A percentile compares a stretch with the other conserved stretches of the same genome.
Conservation (phyloP, 2,329 filamentous ascomycete species). For the Lasiodiplodia sp. region DNA sequence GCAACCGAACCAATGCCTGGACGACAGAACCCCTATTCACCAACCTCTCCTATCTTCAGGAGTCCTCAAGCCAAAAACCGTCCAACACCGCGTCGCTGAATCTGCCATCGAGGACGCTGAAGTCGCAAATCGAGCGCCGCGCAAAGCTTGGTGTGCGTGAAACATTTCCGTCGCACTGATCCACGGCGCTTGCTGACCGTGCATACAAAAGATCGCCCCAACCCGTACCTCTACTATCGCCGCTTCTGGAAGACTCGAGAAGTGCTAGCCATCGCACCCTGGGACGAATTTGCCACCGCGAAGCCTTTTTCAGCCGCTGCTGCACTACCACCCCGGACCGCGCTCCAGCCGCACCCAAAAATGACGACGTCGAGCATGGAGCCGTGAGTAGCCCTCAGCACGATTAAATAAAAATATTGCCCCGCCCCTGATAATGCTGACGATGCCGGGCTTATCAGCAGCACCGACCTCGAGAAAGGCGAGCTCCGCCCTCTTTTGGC, state of each 20-base stretch:
- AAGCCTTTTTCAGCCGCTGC: neutral
- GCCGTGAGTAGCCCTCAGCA: neutral
- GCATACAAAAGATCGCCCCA: constrained; percentile 19
- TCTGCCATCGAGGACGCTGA: neutral
- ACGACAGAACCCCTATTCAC: constrained; percentile 19
- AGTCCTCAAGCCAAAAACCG: constrained; percentile 4
- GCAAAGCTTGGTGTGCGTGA: constrained; percentile 9
- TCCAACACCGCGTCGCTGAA: constrained; percentile 5
- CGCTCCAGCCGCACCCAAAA: constrained; percentile 12
- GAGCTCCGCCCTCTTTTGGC: constrained; percentile 12
- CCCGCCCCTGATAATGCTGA: neutral
- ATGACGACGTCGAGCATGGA: constrained; percentile 14
- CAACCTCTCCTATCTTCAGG: constrained; percentile 23
- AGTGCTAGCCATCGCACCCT: neutral
- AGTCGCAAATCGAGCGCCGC: neutral
- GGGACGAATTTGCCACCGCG: constrained; percentile 9
- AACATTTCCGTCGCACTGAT: constrained; percentile 19
- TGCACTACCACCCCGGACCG: neutral
- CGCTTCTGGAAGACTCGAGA: constrained; percentile 12
- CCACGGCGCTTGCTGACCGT: constrained; percentile 15
- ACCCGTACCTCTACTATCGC: constrained; percentile 13
- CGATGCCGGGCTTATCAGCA: neutral
- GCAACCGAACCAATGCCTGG: constrained; percentile 25
- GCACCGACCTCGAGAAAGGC: constrained; percentile 25
- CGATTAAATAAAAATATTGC: too few relatives aligned